Conservation (phyloP, 192 early-diverging fungal genomes). For the Backusella luteola region DNA sequence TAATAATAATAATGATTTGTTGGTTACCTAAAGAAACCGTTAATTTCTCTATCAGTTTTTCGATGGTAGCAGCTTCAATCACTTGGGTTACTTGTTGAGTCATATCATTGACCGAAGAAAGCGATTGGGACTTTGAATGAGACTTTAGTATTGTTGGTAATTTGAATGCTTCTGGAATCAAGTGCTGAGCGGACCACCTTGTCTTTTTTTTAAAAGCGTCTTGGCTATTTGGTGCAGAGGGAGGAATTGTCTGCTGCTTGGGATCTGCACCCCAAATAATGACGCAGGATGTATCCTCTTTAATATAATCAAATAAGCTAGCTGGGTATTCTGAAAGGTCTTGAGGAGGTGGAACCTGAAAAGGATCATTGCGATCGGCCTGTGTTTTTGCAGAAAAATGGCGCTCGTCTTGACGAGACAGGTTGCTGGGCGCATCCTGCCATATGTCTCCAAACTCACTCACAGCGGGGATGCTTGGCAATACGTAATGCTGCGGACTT, state of each 20-base stretch:
- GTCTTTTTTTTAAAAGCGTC: not conserved
- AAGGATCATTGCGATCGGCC: not conserved
- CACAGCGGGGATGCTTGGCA: slow-evolving; percentile 11
- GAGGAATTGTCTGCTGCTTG: slow-evolving; percentile 16
- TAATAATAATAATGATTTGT: not conserved
- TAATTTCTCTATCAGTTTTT: slow-evolving; percentile 54
- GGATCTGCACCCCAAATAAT: slow-evolving; percentile 37
- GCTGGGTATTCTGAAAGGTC: slow-evolving; percentile 33
- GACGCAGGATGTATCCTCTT: slow-evolving; percentile 27
- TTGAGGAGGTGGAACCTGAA: slow-evolving; percentile 18
- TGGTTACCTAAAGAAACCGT: slow-evolving; percentile 49
- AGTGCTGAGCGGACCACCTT: slow-evolving; percentile 7
- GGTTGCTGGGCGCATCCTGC: not conserved
- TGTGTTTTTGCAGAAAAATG: not conserved
- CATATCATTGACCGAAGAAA: not conserved
- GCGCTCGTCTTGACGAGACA: not conserved
- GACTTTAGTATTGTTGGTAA: not conserved
- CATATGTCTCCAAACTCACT: slow-evolving; percentile 16
- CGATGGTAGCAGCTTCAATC: slow-evolving; percentile 51
- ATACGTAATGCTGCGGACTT: not conserved
- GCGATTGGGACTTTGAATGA: not conserved
- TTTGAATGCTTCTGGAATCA: not conserved
- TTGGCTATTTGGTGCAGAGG: not conserved
- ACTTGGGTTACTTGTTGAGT: not conserved
- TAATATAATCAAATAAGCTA: slow-evolving; percentile 31